Evolutionary conservation across 495 filamentous ascomycete genomes (phyloP), one percentile per base, ranked within the genome.

Genomic region (Neurospora terricola): DNA sequence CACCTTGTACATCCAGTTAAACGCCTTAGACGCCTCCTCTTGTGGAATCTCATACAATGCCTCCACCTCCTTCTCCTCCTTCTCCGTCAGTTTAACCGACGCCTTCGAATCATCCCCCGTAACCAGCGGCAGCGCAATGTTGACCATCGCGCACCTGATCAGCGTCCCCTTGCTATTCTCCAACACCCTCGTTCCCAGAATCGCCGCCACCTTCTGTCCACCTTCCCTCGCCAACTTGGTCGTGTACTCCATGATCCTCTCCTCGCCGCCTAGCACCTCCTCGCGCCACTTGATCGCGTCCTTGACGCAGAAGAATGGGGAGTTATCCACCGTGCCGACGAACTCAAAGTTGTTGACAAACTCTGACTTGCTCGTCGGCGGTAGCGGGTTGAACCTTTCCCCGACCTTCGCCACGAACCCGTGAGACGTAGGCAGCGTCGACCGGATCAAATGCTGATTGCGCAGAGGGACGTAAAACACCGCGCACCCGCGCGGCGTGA

Each of bases 311-410:
- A 92, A 79, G 71, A 90, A 94, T 0, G 93, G 87, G 5, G 87
- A 83, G 69, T 88, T 89, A 76, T 97, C 94, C 1, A 88, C 77
- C 0, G 93, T 97, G 2, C 90, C 93, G 16, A 91, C 85, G 73
- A 92, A 96, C 78, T 93, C 88, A 77, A 97, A 97, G 14, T 91
- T 87, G 3, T 82, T 81, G 21, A 92, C 88, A 74, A 93, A 97
- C 0, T 78, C 73, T 2, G 85, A 86, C 77, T 90, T 87, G 9
- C 62, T 42, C 1, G 69, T 76, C 10, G 82, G 76, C 36, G 84
- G 85, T 5, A 90, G 78, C 11, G 88, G 87, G 73, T 84, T 87
- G n/a, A 84, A 73, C n/a, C 81, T 62, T 11, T n/a, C 36, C 3
- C 71, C 75, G 0, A 68, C 70, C 54, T 79, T 78, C 1, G 85